Base-by-base conservation (phyloP, 352 stramenopile species). In the Phytophthora meadii region DNA sequence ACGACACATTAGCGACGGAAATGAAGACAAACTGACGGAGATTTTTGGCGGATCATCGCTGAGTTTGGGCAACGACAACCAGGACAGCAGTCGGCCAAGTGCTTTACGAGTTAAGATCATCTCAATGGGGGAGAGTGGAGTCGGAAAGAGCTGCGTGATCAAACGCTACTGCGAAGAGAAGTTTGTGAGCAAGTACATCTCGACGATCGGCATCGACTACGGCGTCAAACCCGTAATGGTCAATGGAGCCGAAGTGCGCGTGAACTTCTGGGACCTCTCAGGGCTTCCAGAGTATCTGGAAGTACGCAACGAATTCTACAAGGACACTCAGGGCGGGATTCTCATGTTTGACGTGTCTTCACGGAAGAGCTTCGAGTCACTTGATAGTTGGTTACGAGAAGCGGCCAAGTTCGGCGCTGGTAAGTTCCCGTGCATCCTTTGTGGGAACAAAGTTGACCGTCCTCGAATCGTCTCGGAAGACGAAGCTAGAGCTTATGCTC, bases 301-400 rank as follows among this genome's bases (percentile, higher is more conserved):
- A 53, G 94, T 98, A 25, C 81, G 96, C 27, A 99, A 99, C 68
- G 96, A 99, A 79, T 98, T 99, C 63, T 98, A 98, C 81, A 98
- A 97, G 64, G 93, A 98, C 77, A 95, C 93, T 2, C 77, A 94
- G 65, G 83, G 84, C 48, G 84, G 70, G 0, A 70, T 92, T 27
- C 74, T 94, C 39, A 84, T 89, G 67, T 96, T 92, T 63, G 89
- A 97, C 54, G 75, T 96, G n/a, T 76, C 70, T 7, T 85, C 74
- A 0, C 74, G 82, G 46, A 76, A 81, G 41, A 95, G 78, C 45
- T 97, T 98, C 54, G 89, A 97, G 47, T 74, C 81, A 5, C 65
- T 98, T 1, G 82, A 97, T 24, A 71, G 54, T 14, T 98, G 95
- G 94, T 68, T 98, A 10, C 67, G 75, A 7, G 95, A 98, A 52